Evolutionary conservation across 1,284 basidiomycete genomes (phyloP).

Genomic region (Rhodotorula sp.): DNA sequence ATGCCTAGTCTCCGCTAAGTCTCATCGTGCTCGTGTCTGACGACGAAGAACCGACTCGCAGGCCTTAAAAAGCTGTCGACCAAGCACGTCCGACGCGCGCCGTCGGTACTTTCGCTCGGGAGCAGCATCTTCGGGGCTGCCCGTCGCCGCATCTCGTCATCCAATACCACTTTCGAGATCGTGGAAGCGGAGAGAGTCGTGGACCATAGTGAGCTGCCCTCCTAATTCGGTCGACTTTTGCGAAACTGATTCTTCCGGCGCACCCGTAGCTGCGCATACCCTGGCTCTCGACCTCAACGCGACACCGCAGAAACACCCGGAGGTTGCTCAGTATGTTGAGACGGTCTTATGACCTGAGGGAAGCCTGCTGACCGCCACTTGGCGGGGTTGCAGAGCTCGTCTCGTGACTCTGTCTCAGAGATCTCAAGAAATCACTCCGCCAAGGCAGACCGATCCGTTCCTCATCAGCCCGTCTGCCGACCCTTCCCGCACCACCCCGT

Average conservation of each 20-base stretch:
- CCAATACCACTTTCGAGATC: constrained; percentile 14
- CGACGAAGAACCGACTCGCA: neutral
- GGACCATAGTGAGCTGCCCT: no score
- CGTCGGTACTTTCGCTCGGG: constrained; percentile 14
- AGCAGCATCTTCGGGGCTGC: neutral
- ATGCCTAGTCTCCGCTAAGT: no score
- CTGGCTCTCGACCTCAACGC: neutral
- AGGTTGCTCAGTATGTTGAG: no score
- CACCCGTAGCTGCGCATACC: neutral
- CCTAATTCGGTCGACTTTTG: accelerated
- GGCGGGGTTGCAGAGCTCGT: neutral
- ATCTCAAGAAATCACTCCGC: neutral
- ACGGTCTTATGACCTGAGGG: no score
- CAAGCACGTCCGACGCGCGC: constrained; percentile 12
- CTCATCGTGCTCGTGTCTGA: no score
- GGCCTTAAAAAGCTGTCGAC: constrained; percentile 25
- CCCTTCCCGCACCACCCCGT: neutral
- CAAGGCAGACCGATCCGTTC: neutral
- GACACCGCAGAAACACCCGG: no score
- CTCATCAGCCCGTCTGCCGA: neutral
- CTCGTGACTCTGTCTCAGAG: constrained; percentile 19
- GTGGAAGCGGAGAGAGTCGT: neutral
- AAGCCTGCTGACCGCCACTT: neutral
- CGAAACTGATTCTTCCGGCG: neutral
- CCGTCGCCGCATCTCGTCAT: constrained; percentile 7